Evolutionary conservation across 2,329 filamentous ascomycete genomes (phyloP).

Genomic region (Aureobasidium uvarum): DNA sequence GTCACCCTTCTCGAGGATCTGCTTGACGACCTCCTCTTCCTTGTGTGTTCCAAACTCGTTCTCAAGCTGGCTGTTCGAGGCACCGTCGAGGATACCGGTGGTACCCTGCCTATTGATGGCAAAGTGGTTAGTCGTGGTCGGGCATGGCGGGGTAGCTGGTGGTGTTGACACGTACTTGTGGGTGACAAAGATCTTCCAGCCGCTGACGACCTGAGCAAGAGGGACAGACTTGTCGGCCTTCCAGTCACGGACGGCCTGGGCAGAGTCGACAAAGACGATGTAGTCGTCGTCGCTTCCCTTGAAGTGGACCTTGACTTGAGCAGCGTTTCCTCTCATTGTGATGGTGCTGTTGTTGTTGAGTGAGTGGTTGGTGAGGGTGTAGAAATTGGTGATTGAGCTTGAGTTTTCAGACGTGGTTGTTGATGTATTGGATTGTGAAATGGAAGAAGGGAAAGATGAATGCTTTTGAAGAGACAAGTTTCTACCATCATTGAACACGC

Average conservation of each 20-base stretch:
- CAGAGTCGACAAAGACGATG: constrained; percentile 62
- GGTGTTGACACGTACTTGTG: constrained; percentile 67
- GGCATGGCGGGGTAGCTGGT: constrained; percentile 16
- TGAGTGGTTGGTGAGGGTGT: constrained; percentile 4
- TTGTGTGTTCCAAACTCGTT: constrained; percentile 81
- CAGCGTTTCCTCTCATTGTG: constrained; percentile 62
- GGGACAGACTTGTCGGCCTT: constrained; percentile 74
- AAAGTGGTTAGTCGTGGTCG: background rate
- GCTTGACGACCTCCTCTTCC: constrained; percentile 76
- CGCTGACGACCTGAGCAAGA: constrained; percentile 77
- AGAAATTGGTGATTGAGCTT: background rate
- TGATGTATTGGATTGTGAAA: background rate
- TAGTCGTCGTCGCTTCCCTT: constrained; percentile 72
- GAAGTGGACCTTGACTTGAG: constrained; percentile 77
- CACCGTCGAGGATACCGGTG: constrained; percentile 74
- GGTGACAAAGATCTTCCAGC: constrained; percentile 86
- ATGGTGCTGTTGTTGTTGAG: constrained; percentile 1
- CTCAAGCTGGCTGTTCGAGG: constrained; percentile 71
- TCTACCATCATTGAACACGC: constrained; percentile 9
- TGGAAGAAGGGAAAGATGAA: background rate
- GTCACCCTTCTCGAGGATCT: constrained; percentile 75
- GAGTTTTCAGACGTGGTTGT: background rate
- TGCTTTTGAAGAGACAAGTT: background rate
- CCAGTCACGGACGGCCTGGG: constrained; percentile 73
- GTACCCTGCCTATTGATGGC: constrained; percentile 67